Conservation (phyloP, 2,329 filamentous ascomycete species). For the Microsporum audouinii region DNA sequence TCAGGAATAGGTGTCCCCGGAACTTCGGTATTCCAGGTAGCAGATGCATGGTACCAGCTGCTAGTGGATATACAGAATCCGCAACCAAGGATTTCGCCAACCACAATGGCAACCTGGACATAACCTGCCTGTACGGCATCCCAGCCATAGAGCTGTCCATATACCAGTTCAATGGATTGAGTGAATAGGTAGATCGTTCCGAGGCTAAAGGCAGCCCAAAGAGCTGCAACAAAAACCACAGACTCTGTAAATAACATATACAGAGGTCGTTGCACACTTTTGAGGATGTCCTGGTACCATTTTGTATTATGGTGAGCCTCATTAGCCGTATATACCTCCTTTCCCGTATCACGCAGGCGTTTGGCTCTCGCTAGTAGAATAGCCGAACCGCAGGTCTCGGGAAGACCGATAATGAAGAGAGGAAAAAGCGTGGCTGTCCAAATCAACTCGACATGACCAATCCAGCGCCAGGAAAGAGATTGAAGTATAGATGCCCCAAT, state of each 20-base stretch:
- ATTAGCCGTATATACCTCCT: neutral
- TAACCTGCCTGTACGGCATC: neutral
- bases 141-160: neutral
- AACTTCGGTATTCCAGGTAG: constrained; percentile 75
- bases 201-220: neutral
- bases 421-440: neutral
- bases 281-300: neutral
- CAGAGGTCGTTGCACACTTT: neutral
- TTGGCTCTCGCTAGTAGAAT: neutral
- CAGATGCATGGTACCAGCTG: constrained; percentile 69
- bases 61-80: constrained; percentile 48
- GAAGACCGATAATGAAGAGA: neutral
- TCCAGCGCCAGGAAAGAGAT: constrained; percentile 42
- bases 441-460: constrained; percentile 59
- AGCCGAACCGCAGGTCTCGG: neutral
- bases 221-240: neutral
- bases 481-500: constrained; percentile 35
- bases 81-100: constrained; percentile 53
- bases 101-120: constrained; percentile 17
- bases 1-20: constrained; percentile 68
- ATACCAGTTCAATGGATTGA: neutral
- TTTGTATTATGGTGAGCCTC: neutral
- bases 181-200: neutral
- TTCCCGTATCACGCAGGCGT: neutral
- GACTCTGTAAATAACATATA: neutral